phyloP scores from a whole-genome alignment of 1,284 basidiomycete species.

The Cryptococcus jaspeensis region DNA sequence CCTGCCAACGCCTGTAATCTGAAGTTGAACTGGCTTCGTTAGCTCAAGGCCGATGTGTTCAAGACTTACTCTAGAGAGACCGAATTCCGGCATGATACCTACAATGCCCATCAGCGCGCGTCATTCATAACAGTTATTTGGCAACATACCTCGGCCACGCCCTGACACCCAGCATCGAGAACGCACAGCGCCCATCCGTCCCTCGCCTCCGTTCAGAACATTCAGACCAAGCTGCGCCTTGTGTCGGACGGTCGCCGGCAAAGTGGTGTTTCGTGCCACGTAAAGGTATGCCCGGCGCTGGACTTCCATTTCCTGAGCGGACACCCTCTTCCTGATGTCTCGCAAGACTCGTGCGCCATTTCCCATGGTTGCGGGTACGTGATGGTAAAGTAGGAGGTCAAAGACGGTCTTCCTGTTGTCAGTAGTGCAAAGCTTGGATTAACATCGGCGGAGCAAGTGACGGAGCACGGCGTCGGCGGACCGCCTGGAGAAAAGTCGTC shows the following conservation, averaged over 20 bases:
- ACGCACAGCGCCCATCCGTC: conserved; percentile 75
- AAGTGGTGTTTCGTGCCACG: conserved; percentile 80
- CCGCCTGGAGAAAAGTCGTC: too few species aligned
- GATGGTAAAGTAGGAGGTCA: not conserved
- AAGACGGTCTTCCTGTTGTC: too few species aligned
- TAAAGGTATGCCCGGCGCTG: conserved; percentile 82
- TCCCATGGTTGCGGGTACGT: conserved; percentile 17
- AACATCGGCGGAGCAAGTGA: too few species aligned
- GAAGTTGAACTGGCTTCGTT: conserved; percentile 72
- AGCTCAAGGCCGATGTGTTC: conserved; percentile 10
- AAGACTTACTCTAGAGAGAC: conserved; percentile 73
- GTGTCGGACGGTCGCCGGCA: conserved; percentile 82
- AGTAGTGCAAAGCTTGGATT: too few species aligned
- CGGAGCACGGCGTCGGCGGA: too few species aligned
- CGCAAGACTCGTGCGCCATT: conserved; percentile 35
- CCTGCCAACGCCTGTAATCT: conserved; percentile 73
- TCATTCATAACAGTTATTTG: not conserved
- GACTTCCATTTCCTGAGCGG: conserved; percentile 66
- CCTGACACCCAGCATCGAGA: conserved; percentile 84
- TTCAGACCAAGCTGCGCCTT: conserved; percentile 95
- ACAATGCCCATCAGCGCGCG: conserved; percentile 2
- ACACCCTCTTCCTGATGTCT: conserved; percentile 45
- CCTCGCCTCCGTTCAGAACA: conserved; percentile 74
- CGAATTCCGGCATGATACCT: conserved; percentile 82
- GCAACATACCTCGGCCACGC: conserved; percentile 62